Evolutionary conservation across 352 stramenopile species (phyloP).

Genomic region (Phytophthora melonis): DNA sequence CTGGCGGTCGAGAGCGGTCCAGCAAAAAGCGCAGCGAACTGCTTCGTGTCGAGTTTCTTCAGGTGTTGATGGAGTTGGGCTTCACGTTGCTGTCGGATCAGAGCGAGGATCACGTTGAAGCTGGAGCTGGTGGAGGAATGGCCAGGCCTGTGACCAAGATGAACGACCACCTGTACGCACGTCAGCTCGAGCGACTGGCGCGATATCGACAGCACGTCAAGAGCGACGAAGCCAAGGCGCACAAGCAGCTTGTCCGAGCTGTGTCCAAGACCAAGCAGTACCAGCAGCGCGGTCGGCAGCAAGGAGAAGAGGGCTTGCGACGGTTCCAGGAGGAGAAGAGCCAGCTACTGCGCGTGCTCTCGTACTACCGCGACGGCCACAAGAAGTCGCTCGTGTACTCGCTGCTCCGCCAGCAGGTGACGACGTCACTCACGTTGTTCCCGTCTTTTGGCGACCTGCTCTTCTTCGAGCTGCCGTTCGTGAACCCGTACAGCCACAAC

Average conservation of each 20-base stretch:
- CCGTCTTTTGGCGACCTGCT: slow-evolving; percentile 80
- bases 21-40: slow-evolving; percentile 54
- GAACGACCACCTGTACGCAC: slow-evolving; percentile 85
- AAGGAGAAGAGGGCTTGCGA: slow-evolving; percentile 46
- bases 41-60: slow-evolving; percentile 90
- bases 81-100: slow-evolving; percentile 80
- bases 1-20: slow-evolving; percentile 7
- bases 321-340: slow-evolving; percentile 80
- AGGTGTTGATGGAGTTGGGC: slow-evolving; percentile 94
- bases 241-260: slow-evolving; percentile 69
- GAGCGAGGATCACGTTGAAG: slow-evolving; percentile 38
- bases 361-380: slow-evolving; percentile 94
- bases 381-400: slow-evolving; percentile 94
- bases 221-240: slow-evolving; percentile 53
- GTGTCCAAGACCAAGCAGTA: slow-evolving; percentile 50
- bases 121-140: slow-evolving; percentile 15
- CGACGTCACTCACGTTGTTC: slow-evolving; percentile 82
- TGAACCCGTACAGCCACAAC: slow-evolving; percentile 92
- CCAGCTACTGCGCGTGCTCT: slow-evolving; percentile 89
- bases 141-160: slow-evolving; percentile 44
- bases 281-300: slow-evolving; percentile 19
- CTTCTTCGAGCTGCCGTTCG: slow-evolving; percentile 92
- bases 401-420: slow-evolving; percentile 92
- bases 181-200: slow-evolving; percentile 75
- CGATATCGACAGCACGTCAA: slow-evolving; percentile 71